Conservation (phyloP, 345 rosid genomes). For the Acer saccharum region DNA sequence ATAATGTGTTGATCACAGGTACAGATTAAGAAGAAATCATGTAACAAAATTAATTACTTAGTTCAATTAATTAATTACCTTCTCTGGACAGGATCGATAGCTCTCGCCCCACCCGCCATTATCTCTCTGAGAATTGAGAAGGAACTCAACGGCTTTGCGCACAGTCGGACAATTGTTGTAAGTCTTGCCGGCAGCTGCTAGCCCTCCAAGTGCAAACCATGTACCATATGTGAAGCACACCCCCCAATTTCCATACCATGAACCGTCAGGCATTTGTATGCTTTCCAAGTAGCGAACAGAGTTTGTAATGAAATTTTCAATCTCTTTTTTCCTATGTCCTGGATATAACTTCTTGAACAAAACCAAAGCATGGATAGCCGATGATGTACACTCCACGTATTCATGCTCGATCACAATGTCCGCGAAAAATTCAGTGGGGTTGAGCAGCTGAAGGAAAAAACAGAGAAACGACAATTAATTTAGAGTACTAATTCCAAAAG, state of each 20-base stretch:
- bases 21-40: neutral
- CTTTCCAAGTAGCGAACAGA: constrained; percentile 37
- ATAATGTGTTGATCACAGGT: neutral
- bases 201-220: constrained; percentile 53
- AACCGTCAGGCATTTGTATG: constrained; percentile 46
- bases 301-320: constrained; percentile 36
- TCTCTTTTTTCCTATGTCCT: constrained; percentile 45
- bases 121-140: constrained; percentile 34
- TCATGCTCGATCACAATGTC: constrained; percentile 48
- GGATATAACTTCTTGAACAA: constrained; percentile 49
- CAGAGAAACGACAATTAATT: neutral
- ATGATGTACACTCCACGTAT: constrained; percentile 55
- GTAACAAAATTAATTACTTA: neutral
- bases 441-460: constrained; percentile 33
- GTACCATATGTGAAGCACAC: constrained; percentile 52
- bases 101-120: constrained; percentile 75
- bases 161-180: constrained; percentile 34
- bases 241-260: constrained; percentile 63
- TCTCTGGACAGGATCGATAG: constrained; percentile 47
- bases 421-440: constrained; percentile 50
- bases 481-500: too few relatives aligned
- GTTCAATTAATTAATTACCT: constrained; percentile 26
- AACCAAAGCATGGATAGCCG: constrained; percentile 43
- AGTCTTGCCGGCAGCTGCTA: constrained; percentile 49
- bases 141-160: constrained; percentile 47